Evolutionary conservation across 805 yeast species (phyloP), one percentile per base, ranked within the genome.

Genomic region (Nakazawaea wickerhamii): DNA sequence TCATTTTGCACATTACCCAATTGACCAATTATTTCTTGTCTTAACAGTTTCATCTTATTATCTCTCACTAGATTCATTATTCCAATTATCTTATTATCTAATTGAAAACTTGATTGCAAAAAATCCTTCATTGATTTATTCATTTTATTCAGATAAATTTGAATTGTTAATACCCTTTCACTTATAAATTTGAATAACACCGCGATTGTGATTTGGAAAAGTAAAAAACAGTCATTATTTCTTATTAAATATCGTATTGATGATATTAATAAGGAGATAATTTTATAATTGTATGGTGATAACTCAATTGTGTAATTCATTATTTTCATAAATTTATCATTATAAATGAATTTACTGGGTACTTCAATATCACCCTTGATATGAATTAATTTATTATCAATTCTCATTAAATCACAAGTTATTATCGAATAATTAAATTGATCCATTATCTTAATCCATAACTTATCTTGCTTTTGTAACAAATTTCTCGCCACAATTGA

Each of bases 401-500:
- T 32, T 11, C 36, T 32, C 15, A 39, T 15, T 11, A 39, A 23
- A 13, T 39, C 42, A 19, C 37, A 15, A 3, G 42, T 39, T 9
- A 39, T 39, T 22, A 39, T 39, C 4, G 21, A 13, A 25, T 39
- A 39, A 17, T 39, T 32, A 37, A 39, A 39, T 18, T 39, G 42
- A 15, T 39, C 42, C 25, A 39, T 9, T 11, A 30, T 9, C 4
- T 14, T 10, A 21, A 9, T 23, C 41, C 20, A 11, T n/a, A 36
- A 27, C n/a, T 5, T 23, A 11, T 13, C 11, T n/a, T 35, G 30
- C 11, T 14, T 13, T 20, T 15, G 17, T 19, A 37, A 37, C n/a
- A 17, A n/a, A 9, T 11, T 25, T 27, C 28, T 37, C 40, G 30
- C 33, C 32, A 27, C 40, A 27, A 25, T 25, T 25, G 28, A 27